These are phyloP conservation scores for Hymenoscyphus scutula DNA, from an alignment of 2,329 filamentous ascomycete genomes.

Conservation along the genomic window DNA sequence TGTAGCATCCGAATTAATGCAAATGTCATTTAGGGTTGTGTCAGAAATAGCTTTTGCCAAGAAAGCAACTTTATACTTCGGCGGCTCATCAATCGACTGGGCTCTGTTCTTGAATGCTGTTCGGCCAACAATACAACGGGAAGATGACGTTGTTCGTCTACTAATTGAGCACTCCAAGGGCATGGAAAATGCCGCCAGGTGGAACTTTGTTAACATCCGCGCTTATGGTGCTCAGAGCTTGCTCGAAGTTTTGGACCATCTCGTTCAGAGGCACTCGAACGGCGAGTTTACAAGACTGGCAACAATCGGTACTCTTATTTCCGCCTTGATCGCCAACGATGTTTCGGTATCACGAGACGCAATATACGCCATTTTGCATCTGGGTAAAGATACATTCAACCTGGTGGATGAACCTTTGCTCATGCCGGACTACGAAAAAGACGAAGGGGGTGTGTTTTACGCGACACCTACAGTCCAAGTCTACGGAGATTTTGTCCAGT, in stretches of 20 bases:
- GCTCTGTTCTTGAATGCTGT: background rate
- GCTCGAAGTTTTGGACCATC: background rate
- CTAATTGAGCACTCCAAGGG: background rate
- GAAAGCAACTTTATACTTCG: constrained; percentile 8
- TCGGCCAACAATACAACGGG: background rate
- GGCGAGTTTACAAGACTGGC: background rate
- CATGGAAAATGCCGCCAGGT: background rate
- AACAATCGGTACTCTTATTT: background rate
- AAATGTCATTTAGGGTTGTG: background rate
- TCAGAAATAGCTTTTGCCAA: constrained; percentile 7
- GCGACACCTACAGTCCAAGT: background rate
- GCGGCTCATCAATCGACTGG: background rate
- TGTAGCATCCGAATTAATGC: background rate
- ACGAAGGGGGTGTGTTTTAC: background rate
- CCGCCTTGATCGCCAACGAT: background rate
- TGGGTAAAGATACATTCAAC: background rate
- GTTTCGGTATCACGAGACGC: background rate
- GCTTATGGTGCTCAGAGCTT: background rate
- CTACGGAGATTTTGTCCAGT: background rate
- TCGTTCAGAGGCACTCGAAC: background rate
- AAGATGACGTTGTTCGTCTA: background rate
- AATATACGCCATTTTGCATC: background rate
- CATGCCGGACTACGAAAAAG: background rate
- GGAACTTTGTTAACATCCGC: background rate
- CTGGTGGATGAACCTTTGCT: background rate